phyloP scores from a whole-genome alignment of 2,329 filamentous ascomycete species.

The Stemphylium vesicarium region DNA sequence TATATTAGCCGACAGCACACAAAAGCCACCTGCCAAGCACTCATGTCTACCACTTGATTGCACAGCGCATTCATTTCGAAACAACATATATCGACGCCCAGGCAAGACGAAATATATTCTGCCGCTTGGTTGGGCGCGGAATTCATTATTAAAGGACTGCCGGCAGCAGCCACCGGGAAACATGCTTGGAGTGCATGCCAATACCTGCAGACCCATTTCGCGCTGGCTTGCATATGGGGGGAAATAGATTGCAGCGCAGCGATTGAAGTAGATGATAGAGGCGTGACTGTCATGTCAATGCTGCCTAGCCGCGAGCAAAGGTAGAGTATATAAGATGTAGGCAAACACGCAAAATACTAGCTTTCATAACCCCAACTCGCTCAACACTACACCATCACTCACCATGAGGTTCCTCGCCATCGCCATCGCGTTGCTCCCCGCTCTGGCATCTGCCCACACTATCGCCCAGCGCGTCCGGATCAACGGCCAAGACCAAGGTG shows the following conservation, averaged over 20 bases:
- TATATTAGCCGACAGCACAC: conserved; percentile 24
- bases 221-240: conserved; percentile 14
- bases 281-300: not conserved
- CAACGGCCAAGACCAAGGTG: conserved; percentile 54
- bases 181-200: conserved; percentile 16
- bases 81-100: conserved; percentile 13
- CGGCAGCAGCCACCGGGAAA: not conserved
- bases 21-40: conserved; percentile 14
- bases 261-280: conserved; percentile 9
- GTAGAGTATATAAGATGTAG: conserved; percentile 18
- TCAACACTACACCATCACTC: not conserved
- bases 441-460: conserved; percentile 48
- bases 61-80: conserved; percentile 19
- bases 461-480: conserved; percentile 56
- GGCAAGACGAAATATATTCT: not conserved
- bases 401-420: conserved; percentile 40
- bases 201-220: conserved; percentile 7
- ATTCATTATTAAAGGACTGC: not conserved
- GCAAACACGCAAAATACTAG: not conserved
- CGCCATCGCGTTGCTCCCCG: conserved; percentile 37
- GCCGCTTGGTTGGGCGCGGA: not conserved
- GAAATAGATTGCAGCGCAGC: conserved; percentile 14
- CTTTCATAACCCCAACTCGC: not conserved
- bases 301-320: not conserved
- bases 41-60: conserved; percentile 14